Base-by-base conservation (phyloP, 2,329 filamentous ascomycete species). In the Cladosporium sphaerospermum region DNA sequence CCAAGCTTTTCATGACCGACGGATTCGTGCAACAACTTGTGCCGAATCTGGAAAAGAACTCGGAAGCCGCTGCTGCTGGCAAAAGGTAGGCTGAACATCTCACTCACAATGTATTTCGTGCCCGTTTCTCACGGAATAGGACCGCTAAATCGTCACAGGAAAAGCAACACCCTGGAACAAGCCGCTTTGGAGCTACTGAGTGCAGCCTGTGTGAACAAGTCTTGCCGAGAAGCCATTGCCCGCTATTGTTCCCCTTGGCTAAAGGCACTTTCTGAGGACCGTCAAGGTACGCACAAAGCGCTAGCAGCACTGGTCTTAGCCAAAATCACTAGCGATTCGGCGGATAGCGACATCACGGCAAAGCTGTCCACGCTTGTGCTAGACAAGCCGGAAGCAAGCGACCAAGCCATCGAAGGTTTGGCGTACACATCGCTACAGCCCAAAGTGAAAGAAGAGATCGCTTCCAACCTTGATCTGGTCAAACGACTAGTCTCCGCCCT, bases 351-450 rank as follows among this genome's bases (percentile, higher is more conserved):
- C 40, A 59, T 67, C 18, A 63, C 64, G 1, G 45, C 52, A 9
- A 65, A 64, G 56, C 60, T 68, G 9, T 61, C 61, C 23, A 56
- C 60, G 14, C 54, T 67, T 4, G 66, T 66, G 4, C 32, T 68
- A 33, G 56, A 73, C 76, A 51, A 56, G 10, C 57, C 62, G 36
- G 55, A 53, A n/a, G 64, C 64, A 37, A 77, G 76, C 57, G 78
- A 80, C 56, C 81, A 86, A 62, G 83, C 87, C 64, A 82, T 97
- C 52, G 93, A 99, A 71, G 93, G 92, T 5, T 75, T 99, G 56
- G 93, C 92, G 11, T 97, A 96, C 68, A 85, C 90, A 4, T 95
- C 92, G 9, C 78, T 97, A 36, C 89, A 89, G 62, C 83, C 92
- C 5, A 83, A 82, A 55, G 82, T 96, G 54, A 96, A 95, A 68